Conservation (phyloP, 2,329 filamentous ascomycete genomes). For the Mariannaea elegans region DNA sequence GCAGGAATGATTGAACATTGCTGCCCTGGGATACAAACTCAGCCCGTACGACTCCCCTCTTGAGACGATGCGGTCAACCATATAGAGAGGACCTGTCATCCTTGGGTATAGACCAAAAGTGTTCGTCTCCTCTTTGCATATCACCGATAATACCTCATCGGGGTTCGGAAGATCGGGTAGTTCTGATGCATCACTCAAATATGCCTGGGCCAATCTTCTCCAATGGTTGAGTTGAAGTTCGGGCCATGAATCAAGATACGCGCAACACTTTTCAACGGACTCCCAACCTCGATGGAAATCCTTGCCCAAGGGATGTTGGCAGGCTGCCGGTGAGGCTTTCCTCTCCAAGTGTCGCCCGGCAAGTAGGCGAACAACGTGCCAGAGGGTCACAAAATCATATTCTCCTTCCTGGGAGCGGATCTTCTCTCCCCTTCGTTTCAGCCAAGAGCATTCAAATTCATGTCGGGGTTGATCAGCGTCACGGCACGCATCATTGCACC, state of each 20-base stretch:
- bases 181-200: conserved; percentile 31
- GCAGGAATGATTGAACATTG: conserved; percentile 44
- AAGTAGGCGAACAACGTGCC: conserved; percentile 42
- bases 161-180: conserved; percentile 24
- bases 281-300: conserved; percentile 39
- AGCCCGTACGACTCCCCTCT: conserved; percentile 40
- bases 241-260: conserved; percentile 43
- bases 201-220: conserved; percentile 34
- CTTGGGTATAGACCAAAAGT: conserved; percentile 41
- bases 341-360: conserved; percentile 36
- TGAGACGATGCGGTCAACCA: conserved; percentile 13
- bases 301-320: conserved; percentile 17
- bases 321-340: neutral
- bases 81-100: conserved; percentile 31
- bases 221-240: conserved; percentile 38
- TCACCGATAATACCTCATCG: conserved; percentile 33
- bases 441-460: conserved; percentile 40
- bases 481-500: conserved; percentile 38
- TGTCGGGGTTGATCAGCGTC: conserved; percentile 33
- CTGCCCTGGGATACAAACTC: conserved; percentile 39
- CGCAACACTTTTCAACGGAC: conserved; percentile 37
- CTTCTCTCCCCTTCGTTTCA: conserved; percentile 27
- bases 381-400: conserved; percentile 41
- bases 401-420: conserved; percentile 32
- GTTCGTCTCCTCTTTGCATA: conserved; percentile 44